Conservation (phyloP, 2,329 filamentous ascomycete genomes). For the Rutstroemia sp. region DNA sequence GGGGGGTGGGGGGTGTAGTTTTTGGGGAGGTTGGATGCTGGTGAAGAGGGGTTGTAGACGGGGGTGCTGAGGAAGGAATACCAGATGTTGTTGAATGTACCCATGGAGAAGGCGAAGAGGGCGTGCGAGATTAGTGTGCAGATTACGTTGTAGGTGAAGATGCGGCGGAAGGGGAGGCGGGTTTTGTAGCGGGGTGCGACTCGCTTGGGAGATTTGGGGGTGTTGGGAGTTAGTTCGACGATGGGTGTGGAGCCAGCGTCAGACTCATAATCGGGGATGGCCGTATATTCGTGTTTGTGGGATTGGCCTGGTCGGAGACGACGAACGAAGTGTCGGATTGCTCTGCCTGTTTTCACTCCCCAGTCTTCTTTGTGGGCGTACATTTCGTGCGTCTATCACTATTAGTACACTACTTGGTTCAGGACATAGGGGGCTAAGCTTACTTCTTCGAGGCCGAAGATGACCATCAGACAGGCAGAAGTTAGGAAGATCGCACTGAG, state of each 20-base stretch:
- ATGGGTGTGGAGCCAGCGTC: slow-evolving; percentile 1
- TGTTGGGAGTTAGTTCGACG: slow-evolving; percentile 8
- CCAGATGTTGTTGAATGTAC: slow-evolving; percentile 52
- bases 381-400: slow-evolving; percentile 30
- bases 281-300: slow-evolving; percentile 8
- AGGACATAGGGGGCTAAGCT: neutral
- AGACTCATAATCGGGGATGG: slow-evolving; percentile 1
- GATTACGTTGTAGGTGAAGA: slow-evolving; percentile 33
- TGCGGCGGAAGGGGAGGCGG: slow-evolving; percentile 40
- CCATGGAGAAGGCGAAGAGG: slow-evolving; percentile 52
- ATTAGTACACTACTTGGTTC: slow-evolving; percentile 10
- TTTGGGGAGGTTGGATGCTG: slow-evolving; percentile 31
- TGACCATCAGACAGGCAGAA: slow-evolving; percentile 28
- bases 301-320: slow-evolving; percentile 6
- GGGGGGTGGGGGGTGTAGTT: slow-evolving; percentile 37
- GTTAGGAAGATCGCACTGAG: slow-evolving; percentile 32
- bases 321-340: slow-evolving; percentile 14
- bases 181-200: slow-evolving; percentile 24
- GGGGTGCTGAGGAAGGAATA: slow-evolving; percentile 57
- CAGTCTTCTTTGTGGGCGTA: slow-evolving; percentile 27
- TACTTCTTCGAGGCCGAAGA: slow-evolving; percentile 31
- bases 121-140: slow-evolving; percentile 44
- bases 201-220: slow-evolving; percentile 19
- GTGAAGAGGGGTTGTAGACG: slow-evolving; percentile 32
- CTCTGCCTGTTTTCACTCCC: slow-evolving; percentile 22